These are phyloP conservation scores for Hypoxylon sp. DNA, from an alignment of 2,329 filamentous ascomycete genomes.

Conservation along the genomic window DNA sequence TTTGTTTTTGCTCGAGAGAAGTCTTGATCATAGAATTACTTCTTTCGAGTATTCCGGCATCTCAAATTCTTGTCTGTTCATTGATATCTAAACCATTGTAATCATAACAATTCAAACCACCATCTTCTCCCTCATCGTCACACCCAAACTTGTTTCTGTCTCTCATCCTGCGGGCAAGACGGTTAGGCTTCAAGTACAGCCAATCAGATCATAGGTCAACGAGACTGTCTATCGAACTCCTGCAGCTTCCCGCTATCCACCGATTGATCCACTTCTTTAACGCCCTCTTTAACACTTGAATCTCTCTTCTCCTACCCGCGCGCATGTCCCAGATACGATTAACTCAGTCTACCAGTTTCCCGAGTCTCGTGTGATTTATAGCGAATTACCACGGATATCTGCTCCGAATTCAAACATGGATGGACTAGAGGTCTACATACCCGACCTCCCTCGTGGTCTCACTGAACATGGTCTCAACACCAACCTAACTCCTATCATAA, in stretches of 20 bases:
- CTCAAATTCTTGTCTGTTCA: slow-evolving; percentile 1
- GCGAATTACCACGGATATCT: neutral
- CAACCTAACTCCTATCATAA: slow-evolving; percentile 60
- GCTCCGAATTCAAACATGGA: slow-evolving; percentile 37
- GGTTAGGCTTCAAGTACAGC: neutral
- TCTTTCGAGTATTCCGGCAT: neutral
- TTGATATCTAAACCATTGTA: neutral
- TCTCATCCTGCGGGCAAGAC: neutral
- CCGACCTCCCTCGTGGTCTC: slow-evolving; percentile 60
- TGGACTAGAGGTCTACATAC: slow-evolving; percentile 63
- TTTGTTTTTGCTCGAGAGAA: neutral
- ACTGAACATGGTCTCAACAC: slow-evolving; percentile 56
- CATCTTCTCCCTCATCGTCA: neutral
- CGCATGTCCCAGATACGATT: neutral
- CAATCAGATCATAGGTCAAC: neutral
- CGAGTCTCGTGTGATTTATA: neutral
- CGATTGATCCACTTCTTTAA: slow-evolving; percentile 9
- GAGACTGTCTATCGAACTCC: neutral
- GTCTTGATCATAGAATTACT: neutral
- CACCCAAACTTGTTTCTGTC: neutral
- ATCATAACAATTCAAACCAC: neutral
- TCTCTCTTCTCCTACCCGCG: neutral
- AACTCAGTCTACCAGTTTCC: neutral
- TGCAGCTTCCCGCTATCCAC: slow-evolving; percentile 8
- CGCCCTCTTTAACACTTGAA: neutral